Percentiles rank a stretch among this genome's conserved stretches.
Evolutionary conservation across 108 stramenopile genomes (phyloP).

Genomic region (Seminavis robusta): DNA sequence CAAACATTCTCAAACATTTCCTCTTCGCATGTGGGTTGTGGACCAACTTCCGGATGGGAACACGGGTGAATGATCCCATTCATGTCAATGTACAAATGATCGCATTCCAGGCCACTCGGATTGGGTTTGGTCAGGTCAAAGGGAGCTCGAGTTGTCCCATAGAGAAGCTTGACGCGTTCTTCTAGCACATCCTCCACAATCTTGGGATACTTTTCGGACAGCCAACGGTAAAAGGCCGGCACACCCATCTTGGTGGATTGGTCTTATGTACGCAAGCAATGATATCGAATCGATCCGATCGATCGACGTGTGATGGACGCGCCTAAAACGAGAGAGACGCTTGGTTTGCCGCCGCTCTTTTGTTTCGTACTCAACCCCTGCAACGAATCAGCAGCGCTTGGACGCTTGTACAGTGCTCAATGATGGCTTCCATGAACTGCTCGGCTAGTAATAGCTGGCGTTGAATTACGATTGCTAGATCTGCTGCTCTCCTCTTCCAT

Average conservation of each 20-base stretch:
- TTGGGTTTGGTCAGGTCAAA: conserved; percentile 87
- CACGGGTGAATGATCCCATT: conserved; percentile 99
- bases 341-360: too few relatives aligned
- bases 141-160: conserved; percentile 59
- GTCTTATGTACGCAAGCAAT: too few relatives aligned
- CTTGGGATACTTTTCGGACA: conserved; percentile 98
- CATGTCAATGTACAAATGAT: conserved; percentile 99
- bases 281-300: too few relatives aligned
- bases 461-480: too few relatives aligned
- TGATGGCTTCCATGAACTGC: too few relatives aligned
- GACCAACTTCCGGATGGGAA: conserved; percentile 92
- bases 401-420: too few relatives aligned
- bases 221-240: conserved; percentile 99
- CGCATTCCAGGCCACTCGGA: conserved; percentile 87
- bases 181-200: conserved; percentile 92
- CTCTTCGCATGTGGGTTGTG: conserved; percentile 88
- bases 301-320: too few relatives aligned
- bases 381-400: too few relatives aligned
- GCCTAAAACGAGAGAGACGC: too few relatives aligned
- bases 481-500: too few relatives aligned
- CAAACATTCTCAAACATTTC: conserved; percentile 98
- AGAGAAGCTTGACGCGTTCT: conserved; percentile 69
- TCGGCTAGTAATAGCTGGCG: too few relatives aligned
- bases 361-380: too few relatives aligned
- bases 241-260: conserved; percentile 83